These are phyloP conservation scores for Gypsophila paniculata DNA, from an alignment of 179 eudicot species.

Conservation along the genomic window DNA sequence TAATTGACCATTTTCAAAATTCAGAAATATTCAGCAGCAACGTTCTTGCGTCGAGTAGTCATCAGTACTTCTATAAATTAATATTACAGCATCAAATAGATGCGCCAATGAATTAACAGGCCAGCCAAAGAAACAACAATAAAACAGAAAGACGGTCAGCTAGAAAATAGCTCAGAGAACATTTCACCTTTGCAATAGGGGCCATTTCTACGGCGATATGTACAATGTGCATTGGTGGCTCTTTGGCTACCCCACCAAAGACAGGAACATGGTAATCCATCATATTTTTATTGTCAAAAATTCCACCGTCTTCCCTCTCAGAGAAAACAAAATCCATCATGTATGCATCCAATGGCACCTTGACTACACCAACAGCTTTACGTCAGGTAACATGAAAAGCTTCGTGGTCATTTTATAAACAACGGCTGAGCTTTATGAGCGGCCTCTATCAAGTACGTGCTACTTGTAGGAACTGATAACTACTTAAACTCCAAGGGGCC, in stretches of 20 bases:
- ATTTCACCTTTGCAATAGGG: conserved; percentile 87
- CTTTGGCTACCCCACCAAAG: conserved; percentile 73
- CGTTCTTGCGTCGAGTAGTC: neutral
- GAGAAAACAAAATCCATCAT: conserved; percentile 98
- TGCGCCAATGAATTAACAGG: neutral
- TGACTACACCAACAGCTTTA: conserved; percentile 50
- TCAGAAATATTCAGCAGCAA: neutral
- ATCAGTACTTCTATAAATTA: neutral
- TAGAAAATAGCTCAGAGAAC: conserved; percentile 9
- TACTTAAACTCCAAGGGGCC: neutral
- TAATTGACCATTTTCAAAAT: neutral
- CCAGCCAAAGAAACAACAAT: neutral
- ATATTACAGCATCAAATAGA: neutral
- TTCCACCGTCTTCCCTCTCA: conserved; percentile 86
- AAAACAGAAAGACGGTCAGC: neutral
- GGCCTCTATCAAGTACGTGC: neutral
- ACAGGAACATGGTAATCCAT: conserved; percentile 98
- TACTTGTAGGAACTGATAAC: neutral
- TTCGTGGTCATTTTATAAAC: neutral
- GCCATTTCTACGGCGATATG: conserved; percentile 99
- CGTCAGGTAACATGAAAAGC: conserved; percentile 17
- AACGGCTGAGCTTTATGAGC: neutral
- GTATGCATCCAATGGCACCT: conserved; percentile 96
- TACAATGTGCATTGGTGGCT: conserved; percentile 95
- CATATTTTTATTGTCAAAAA: conserved; percentile 77